These are phyloP conservation scores for Capronia americana DNA, from an alignment of 2,329 filamentous ascomycete genomes.

Conservation along the genomic window DNA sequence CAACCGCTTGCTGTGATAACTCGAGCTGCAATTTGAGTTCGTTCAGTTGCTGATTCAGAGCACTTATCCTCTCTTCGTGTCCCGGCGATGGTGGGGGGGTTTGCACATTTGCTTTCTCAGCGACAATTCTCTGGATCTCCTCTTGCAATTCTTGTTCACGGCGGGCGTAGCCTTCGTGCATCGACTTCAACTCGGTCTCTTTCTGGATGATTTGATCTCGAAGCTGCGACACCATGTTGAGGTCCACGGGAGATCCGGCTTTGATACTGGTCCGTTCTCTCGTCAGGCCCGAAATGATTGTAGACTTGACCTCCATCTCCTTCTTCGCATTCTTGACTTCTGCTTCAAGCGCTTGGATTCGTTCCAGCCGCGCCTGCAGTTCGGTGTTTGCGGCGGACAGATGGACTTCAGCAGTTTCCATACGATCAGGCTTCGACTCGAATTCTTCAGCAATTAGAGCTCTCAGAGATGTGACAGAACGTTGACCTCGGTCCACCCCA, in stretches of 20 bases:
- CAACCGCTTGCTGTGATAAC: slow-evolving; percentile 71
- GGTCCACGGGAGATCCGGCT: slow-evolving; percentile 79
- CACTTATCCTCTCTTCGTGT: slow-evolving; percentile 58
- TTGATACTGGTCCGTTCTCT: slow-evolving; percentile 91
- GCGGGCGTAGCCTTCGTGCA: slow-evolving; percentile 74
- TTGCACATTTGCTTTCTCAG: slow-evolving; percentile 51
- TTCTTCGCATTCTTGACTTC: slow-evolving; percentile 84
- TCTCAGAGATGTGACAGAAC: slow-evolving; percentile 86
- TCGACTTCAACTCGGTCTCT: slow-evolving; percentile 76
- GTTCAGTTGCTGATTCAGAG: slow-evolving; percentile 73
- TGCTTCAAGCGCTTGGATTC: slow-evolving; percentile 86
- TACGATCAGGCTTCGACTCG: slow-evolving; percentile 77
- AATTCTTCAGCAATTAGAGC: slow-evolving; percentile 89
- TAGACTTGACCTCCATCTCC: slow-evolving; percentile 97
- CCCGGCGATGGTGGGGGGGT: slow-evolving; percentile 33
- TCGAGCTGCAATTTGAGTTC: slow-evolving; percentile 80
- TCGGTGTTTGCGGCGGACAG: slow-evolving; percentile 92
- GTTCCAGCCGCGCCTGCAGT: slow-evolving; percentile 82
- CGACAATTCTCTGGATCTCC: slow-evolving; percentile 73
- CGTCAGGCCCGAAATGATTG: slow-evolving; percentile 91
- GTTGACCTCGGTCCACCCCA: slow-evolving; percentile 86
- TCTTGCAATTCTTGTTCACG: slow-evolving; percentile 76
- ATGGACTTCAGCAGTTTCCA: slow-evolving; percentile 92
- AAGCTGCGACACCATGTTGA: slow-evolving; percentile 85
- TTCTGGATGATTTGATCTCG: slow-evolving; percentile 87